phyloP scores from a whole-genome alignment of 2,329 filamentous ascomycete genomes.

The Rosellinia necatrix region DNA sequence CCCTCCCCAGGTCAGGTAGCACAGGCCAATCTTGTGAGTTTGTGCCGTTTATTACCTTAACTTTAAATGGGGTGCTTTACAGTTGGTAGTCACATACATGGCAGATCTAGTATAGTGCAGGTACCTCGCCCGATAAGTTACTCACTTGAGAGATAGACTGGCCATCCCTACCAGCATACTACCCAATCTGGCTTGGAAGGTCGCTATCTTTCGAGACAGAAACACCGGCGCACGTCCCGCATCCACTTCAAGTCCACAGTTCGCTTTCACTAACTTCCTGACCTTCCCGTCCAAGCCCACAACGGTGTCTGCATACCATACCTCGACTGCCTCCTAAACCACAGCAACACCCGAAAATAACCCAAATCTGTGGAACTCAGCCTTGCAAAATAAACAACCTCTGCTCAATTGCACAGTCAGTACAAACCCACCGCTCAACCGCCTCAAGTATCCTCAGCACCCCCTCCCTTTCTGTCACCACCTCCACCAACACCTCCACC shows the following conservation, averaged over 20 bases:
- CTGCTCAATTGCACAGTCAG: background rate
- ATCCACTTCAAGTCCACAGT: slow-evolving; percentile 19
- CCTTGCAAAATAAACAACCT: slow-evolving; percentile 9
- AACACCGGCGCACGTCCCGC: slow-evolving; percentile 22
- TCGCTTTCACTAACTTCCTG: background rate
- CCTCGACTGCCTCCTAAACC: slow-evolving; percentile 13
- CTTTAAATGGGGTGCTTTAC: background rate
- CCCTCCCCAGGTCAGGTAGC: background rate
- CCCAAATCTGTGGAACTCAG: background rate
- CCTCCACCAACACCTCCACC: too few relatives aligned
- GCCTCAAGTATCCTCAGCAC: background rate
- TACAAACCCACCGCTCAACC: background rate
- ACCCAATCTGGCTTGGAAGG: slow-evolving; percentile 12
- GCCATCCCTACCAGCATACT: background rate
- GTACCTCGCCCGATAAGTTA: too few relatives aligned
- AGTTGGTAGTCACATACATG: background rate
- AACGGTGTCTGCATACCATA: slow-evolving; percentile 11
- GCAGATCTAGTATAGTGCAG: background rate
- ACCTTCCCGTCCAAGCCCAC: slow-evolving; percentile 11
- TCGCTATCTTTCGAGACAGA: slow-evolving; percentile 18
- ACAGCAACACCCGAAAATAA: slow-evolving; percentile 5
- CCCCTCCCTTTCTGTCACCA: too few relatives aligned
- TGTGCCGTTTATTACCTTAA: slow-evolving; percentile 8
- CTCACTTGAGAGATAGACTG: too few relatives aligned
- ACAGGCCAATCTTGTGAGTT: background rate